phyloP scores from a whole-genome alignment of 2,329 filamentous ascomycete species.

The Penicillium sp. region DNA sequence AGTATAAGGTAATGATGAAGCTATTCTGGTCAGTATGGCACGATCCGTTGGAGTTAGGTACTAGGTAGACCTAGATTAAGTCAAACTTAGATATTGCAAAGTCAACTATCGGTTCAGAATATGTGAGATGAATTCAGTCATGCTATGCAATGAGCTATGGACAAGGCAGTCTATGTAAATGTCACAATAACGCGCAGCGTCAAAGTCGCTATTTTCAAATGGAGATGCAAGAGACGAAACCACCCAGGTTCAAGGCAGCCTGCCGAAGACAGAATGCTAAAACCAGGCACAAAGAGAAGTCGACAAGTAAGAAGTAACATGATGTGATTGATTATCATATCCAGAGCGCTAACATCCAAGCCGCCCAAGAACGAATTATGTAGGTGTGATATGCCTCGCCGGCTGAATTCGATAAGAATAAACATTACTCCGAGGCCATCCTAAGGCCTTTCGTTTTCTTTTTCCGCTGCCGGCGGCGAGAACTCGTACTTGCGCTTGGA shows the following conservation, averaged over 20 bases:
- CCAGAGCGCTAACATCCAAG: neutral
- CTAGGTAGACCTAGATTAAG: constrained; percentile 7
- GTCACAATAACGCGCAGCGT: constrained; percentile 6
- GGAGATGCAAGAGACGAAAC: neutral
- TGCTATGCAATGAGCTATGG: constrained; percentile 15
- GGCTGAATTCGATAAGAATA: constrained; percentile 1
- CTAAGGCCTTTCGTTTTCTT: constrained; percentile 28
- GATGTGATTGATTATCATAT: constrained; percentile 13
- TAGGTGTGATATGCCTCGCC: constrained; percentile 4
- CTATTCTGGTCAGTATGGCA: neutral
- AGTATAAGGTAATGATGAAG: neutral
- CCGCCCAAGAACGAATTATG: constrained; percentile 7
- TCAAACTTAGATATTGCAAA: neutral
- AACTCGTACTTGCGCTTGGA: constrained; percentile 25
- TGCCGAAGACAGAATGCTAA: neutral
- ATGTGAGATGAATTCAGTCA: too few species aligned
- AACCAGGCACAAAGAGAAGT: neutral
- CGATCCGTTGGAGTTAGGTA: neutral
- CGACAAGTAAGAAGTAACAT: constrained; percentile 4
- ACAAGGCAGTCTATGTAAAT: constrained; percentile 5
- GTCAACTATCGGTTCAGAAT: too few species aligned
- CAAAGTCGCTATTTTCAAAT: constrained; percentile 4
- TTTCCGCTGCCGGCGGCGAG: constrained; percentile 19
- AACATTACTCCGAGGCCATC: constrained; percentile 20
- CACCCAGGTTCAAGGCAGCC: constrained; percentile 12